A percentile compares a stretch with the other conserved stretches of the same genome.
Evolutionary conservation across 495 filamentous ascomycete species (phyloP).

Genomic region (Darksidea phi): DNA sequence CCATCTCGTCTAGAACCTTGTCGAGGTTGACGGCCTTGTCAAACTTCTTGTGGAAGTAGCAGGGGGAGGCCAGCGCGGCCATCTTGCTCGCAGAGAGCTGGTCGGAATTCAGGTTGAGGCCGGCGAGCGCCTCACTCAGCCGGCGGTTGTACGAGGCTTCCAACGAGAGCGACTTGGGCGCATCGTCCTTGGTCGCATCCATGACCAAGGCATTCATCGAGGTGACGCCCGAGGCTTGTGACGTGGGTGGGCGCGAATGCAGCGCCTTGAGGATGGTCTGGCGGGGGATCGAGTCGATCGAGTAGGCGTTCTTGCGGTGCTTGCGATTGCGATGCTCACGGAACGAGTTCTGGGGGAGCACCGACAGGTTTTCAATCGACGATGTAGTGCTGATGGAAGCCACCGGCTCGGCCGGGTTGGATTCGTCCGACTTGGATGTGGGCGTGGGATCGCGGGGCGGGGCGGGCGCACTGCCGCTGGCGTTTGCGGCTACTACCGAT

Average conservation of each 20-base stretch:
- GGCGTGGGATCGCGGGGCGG: not conserved
- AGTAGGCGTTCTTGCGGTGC: slow-evolving; percentile 57
- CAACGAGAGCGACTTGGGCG: not conserved
- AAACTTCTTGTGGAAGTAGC: slow-evolving; percentile 95
- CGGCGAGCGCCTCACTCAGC: slow-evolving; percentile 26
- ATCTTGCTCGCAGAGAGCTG: slow-evolving; percentile 51
- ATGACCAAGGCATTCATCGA: slow-evolving; percentile 26
- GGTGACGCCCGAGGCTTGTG: slow-evolving; percentile 50
- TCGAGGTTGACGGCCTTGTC: slow-evolving; percentile 94
- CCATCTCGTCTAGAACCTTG: slow-evolving; percentile 91
- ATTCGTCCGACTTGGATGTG: slow-evolving; percentile 8
- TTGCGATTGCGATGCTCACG: slow-evolving; percentile 49
- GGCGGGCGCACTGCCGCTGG: slow-evolving; percentile 21
- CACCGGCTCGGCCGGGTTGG: slow-evolving; percentile 5
- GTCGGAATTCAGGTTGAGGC: slow-evolving; percentile 18
- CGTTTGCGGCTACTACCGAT: slow-evolving; percentile 20
- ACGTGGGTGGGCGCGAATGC: slow-evolving; percentile 65
- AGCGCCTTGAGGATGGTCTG: slow-evolving; percentile 89
- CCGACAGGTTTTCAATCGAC: slow-evolving; percentile 29
- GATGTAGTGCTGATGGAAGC: slow-evolving; percentile 11
- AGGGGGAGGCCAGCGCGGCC: slow-evolving; percentile 76
- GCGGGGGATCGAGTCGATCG: slow-evolving; percentile 70
- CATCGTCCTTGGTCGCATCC: slow-evolving; percentile 20
- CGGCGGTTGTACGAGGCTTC: slow-evolving; percentile 18
- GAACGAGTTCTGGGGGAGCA: slow-evolving; percentile 44